A percentile compares a stretch with the other conserved stretches of the same genome.
phyloP scores from a whole-genome alignment of 1,139 yeast species.

The Meyerozyma sp. region DNA sequence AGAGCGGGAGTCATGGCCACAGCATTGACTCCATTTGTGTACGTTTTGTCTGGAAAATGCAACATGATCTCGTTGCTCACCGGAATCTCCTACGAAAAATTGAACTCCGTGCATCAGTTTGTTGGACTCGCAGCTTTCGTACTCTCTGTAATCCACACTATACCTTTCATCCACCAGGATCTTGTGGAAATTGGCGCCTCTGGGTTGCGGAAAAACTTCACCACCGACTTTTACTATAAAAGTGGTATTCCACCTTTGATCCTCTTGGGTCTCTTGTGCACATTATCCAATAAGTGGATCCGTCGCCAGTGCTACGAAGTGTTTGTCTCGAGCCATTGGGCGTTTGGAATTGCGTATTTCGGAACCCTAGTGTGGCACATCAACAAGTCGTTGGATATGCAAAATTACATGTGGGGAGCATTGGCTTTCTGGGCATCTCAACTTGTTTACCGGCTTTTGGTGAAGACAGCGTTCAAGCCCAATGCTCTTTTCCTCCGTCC shows the following conservation, averaged over 20 bases:
- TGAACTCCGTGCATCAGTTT: slow-evolving; percentile 51
- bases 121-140: slow-evolving; percentile 41
- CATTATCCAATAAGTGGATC: slow-evolving; percentile 39
- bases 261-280: slow-evolving; percentile 40
- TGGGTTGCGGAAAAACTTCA: slow-evolving; percentile 13
- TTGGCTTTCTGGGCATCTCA: slow-evolving; percentile 54
- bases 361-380: slow-evolving; percentile 52
- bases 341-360: slow-evolving; percentile 49
- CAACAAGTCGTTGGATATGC: slow-evolving; percentile 29
- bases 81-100: slow-evolving; percentile 52
- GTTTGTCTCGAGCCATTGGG: slow-evolving; percentile 57
- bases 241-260: slow-evolving; percentile 43
- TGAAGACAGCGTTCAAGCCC: slow-evolving; percentile 49
- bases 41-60: slow-evolving; percentile 48
- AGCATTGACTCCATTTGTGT: slow-evolving; percentile 49
- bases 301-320: slow-evolving; percentile 46
- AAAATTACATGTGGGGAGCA: slow-evolving; percentile 52
- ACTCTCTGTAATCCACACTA: slow-evolving; percentile 47
- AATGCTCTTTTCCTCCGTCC: slow-evolving; percentile 39
- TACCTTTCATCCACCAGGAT: slow-evolving; percentile 48
- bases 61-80: slow-evolving; percentile 47
- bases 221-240: slow-evolving; percentile 15
- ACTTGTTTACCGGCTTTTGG: slow-evolving; percentile 42
- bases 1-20: slow-evolving; percentile 50
- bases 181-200: slow-evolving; percentile 47